Percentiles rank a stretch among this genome's conserved stretches.
These are phyloP conservation scores for Aspergillus sp. DNA, from an alignment of 2,329 filamentous ascomycete genomes.

Conservation along the genomic window DNA sequence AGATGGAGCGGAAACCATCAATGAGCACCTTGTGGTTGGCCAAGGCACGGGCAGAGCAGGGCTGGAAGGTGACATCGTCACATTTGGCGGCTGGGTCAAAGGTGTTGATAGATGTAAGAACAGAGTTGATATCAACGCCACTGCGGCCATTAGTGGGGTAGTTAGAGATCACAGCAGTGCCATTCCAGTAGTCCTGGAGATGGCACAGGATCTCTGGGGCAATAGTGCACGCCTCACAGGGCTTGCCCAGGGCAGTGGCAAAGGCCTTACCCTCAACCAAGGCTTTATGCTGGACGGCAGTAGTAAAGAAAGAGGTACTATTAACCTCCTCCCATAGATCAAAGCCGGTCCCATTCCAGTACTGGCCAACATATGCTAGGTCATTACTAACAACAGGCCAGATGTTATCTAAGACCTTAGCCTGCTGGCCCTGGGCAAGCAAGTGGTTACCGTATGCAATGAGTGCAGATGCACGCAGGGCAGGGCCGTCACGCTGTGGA, in stretches of 20 bases:
- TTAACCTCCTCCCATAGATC: slow-evolving; percentile 79
- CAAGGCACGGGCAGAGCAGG: slow-evolving; percentile 62
- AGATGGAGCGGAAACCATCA: slow-evolving; percentile 67
- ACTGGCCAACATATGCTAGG: slow-evolving; percentile 57
- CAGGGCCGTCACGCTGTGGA: slow-evolving; percentile 72
- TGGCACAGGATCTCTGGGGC: slow-evolving; percentile 69
- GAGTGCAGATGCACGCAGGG: slow-evolving; percentile 67
- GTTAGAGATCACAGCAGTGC: slow-evolving; percentile 61
- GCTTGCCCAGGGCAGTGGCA: slow-evolving; percentile 57
- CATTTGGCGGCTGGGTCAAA: slow-evolving; percentile 22
- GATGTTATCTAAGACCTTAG: slow-evolving; percentile 49
- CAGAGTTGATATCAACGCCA: slow-evolving; percentile 66
- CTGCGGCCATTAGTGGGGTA: slow-evolving; percentile 54
- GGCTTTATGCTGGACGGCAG: slow-evolving; percentile 62
- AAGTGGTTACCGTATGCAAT: slow-evolving; percentile 69
- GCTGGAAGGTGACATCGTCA: slow-evolving; percentile 60
- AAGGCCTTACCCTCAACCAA: slow-evolving; percentile 55
- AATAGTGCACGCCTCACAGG: slow-evolving; percentile 55
- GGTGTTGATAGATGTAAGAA: slow-evolving; percentile 44
- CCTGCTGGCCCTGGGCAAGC: slow-evolving; percentile 52
- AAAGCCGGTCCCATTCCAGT: slow-evolving; percentile 51
- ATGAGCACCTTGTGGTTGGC: slow-evolving; percentile 70
- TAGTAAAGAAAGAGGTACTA: slow-evolving; percentile 73
- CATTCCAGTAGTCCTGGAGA: slow-evolving; percentile 68
- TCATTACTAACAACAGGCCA: slow-evolving; percentile 74